Percentiles rank a stretch among this genome's conserved stretches.
These are phyloP conservation scores for Stipa capillata DNA, from an alignment of 176 grass and related monocot species.

Conservation along the genomic window DNA sequence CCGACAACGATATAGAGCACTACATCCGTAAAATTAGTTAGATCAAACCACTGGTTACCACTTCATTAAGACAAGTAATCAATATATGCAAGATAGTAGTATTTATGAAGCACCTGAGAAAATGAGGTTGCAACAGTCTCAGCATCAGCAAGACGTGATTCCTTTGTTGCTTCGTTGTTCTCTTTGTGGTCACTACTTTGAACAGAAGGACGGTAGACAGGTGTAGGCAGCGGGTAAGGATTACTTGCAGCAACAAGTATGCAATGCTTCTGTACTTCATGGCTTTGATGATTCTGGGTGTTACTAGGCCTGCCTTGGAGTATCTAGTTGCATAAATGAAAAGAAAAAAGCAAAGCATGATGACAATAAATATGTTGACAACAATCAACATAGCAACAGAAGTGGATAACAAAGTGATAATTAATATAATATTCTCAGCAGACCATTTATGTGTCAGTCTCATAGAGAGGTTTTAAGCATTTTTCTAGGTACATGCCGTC, in stretches of 20 bases:
- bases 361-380: not conserved
- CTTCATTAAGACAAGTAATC: slow-evolving; percentile 9
- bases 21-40: slow-evolving; percentile 43
- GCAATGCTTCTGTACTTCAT: slow-evolving; percentile 90
- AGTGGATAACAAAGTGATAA: not conserved
- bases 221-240: slow-evolving; percentile 74
- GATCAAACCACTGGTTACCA: not conserved
- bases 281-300: slow-evolving; percentile 49
- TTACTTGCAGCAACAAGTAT: slow-evolving; percentile 90
- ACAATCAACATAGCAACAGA: not conserved
- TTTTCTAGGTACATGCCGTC: not conserved
- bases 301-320: slow-evolving; percentile 30
- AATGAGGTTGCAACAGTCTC: slow-evolving; percentile 80
- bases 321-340: slow-evolving; percentile 42
- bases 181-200: slow-evolving; percentile 52
- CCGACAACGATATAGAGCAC: slow-evolving; percentile 71
- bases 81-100: slow-evolving; percentile 19
- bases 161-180: slow-evolving; percentile 48
- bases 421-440: not conserved
- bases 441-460: not conserved
- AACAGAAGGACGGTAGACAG: slow-evolving; percentile 50
- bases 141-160: slow-evolving; percentile 64
- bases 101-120: slow-evolving; percentile 46
- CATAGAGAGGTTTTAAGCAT: slow-evolving; percentile 3
- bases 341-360: not conserved